Base-by-base conservation (phyloP, 306 rosid genomes). In the Rubus idaeus region DNA sequence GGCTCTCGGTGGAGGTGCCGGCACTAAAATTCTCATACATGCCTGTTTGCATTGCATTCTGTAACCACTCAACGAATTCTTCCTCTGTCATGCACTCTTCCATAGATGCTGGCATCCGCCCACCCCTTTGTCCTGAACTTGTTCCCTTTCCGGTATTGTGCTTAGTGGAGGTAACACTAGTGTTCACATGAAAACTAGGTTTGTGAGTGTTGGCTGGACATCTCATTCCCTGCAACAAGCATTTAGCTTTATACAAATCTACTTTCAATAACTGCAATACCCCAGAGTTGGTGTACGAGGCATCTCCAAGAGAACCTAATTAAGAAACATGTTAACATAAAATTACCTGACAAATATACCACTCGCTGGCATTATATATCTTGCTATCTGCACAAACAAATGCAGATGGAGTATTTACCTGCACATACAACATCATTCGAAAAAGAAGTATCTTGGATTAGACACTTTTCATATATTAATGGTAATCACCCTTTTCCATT, bases 281-380 rank as follows among this genome's bases (percentile, higher is more conserved):
- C 56, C 12, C 14, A 57, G 77, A 13, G 53, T 41, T 47, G 20
- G 42, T 23, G 69, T 47, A 23, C 37, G 40, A 21, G 41, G 35
- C 6, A 14, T 53, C 16, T 52, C 52, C 12, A 8, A 42, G 68
- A 56, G 57, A 71, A 41, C 70, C 26, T 41, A n/a, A 6, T 10
- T 40, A 10, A 23, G 47, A 40, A 52, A 42, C 26, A 46, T 61
- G 49, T 42, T 64, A 65, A 42, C 74, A 50, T 45, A 71, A 58
- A 49, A 55, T 88, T 84, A 94, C 99, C 99, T 92, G 99, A 87
- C 99, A 96, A 71, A 85, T 88, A 84, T 92, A 96, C 99, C 99
- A 96, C 87, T 86, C 99, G 4, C 93, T 91, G 70, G 99, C 99
- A 85, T 96, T 58, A 77, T 90, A 96, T 83, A 96, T 86, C 85